Evolutionary conservation across 371 early-diverging fungal genomes (phyloP), one percentile per base, ranked within the genome.

Genomic region (Mycotypha africana): DNA sequence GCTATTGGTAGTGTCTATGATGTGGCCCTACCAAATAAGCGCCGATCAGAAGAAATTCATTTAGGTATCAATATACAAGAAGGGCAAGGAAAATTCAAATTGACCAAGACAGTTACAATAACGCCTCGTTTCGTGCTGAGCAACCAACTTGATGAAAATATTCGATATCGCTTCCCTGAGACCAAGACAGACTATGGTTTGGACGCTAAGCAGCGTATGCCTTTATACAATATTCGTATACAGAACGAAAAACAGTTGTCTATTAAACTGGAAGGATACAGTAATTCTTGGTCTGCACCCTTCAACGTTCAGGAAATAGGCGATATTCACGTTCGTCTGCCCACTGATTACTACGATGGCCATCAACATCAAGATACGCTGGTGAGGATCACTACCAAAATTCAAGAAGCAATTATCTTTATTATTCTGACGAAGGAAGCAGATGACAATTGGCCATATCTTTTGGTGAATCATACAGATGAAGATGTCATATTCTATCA

Each of bases 341-440:
- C 85, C 11, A 71, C 74, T 22, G 70, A 78, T 33, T 79, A 69
- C 41, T 60, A 55, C 9, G 28, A 28, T 8, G n/a, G n/a, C n/a
- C n/a, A n/a, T n/a, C n/a, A n/a, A n/a, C 48, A 49, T 2, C 72
- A 71, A 10, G 74, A 81, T 16, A 70, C 84, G 16, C 66, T 98
- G 23, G 69, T 97, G 20, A 76, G 89, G 7, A 81, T 88, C 3
- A 82, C 91, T 15, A 76, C 89, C 20, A 49, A 85, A 8, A 57
- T 97, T 47, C 87, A 95, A 42, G 86, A 85, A 24, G 93, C 98
- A 0, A 92, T 92, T 1, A 66, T 98, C 14, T 95, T 93, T 60
- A 82, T 98, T 26, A 60, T 88, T 0, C 65, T 95, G 37, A 76
- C 80, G 34, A 79, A 81, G 32, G 90, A 90, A 56, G 74, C 79